These are phyloP conservation scores for Nymphaea thermarum DNA, from an alignment of 164 flowering plant species.

Conservation along the genomic window DNA sequence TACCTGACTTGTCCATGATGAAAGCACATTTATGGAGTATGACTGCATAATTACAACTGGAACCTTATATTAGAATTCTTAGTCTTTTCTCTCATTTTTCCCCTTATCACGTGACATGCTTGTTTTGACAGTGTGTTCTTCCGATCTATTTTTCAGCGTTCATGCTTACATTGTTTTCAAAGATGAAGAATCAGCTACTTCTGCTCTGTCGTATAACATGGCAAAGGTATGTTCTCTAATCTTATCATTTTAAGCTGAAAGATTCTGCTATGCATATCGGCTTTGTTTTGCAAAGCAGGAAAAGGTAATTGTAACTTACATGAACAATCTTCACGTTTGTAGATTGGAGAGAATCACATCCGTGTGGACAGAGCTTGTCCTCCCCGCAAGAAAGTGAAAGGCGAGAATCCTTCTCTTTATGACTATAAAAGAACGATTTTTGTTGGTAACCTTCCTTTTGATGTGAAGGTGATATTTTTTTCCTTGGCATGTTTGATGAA, in stretches of 20 bases:
- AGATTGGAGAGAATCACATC: constrained; percentile 88
- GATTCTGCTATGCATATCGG: no score
- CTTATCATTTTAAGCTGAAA: neutral
- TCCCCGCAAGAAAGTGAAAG: constrained; percentile 85
- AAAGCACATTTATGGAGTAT: neutral
- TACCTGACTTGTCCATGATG: neutral
- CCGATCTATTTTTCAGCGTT: constrained; percentile 44
- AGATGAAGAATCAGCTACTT: constrained; percentile 63
- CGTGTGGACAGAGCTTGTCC: constrained; percentile 97
- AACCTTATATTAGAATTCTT: neutral
- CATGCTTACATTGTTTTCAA: constrained; percentile 85
- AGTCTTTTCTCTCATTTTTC: neutral
- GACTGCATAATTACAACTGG: neutral
- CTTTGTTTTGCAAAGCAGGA: no score
- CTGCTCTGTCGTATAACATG: constrained; percentile 82
- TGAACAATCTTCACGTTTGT: constrained; percentile 3
- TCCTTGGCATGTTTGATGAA: neutral
- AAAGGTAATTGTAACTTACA: neutral
- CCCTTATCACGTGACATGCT: neutral
- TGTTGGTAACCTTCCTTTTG: constrained; percentile 94
- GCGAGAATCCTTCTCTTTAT: constrained; percentile 53
- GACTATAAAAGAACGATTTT: constrained; percentile 83
- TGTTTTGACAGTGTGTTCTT: constrained; percentile 46
- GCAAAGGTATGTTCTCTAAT: constrained; percentile 39
- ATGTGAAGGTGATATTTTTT: constrained; percentile 60